A percentile compares a stretch with the other conserved stretches of the same genome.
Evolutionary conservation across 1,284 basidiomycete genomes (phyloP).

Genomic region (Rhodotorula mucilaginosa): DNA sequence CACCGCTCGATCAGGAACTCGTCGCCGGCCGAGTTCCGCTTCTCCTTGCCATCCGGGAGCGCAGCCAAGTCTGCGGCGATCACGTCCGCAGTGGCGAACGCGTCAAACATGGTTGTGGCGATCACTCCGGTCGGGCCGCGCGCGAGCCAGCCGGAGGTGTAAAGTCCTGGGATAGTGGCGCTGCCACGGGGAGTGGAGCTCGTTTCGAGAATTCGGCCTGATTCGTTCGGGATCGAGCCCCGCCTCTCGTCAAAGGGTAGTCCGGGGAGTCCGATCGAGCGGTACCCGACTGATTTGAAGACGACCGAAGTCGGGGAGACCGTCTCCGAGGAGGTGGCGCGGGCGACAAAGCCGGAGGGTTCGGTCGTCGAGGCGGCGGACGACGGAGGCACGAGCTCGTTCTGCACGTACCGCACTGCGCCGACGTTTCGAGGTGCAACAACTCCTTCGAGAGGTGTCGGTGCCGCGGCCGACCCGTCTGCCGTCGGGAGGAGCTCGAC

Average conservation of each 20-base stretch:
- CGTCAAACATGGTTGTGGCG: constrained; percentile 90
- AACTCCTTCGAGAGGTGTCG: not conserved
- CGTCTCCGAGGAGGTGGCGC: constrained; percentile 58
- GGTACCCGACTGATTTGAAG: constrained; percentile 84
- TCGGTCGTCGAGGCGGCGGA: constrained; percentile 8
- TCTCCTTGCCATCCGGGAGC: not conserved
- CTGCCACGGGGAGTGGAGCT: constrained; percentile 54
- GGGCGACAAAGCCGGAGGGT: constrained; percentile 18
- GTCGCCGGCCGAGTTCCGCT: not conserved
- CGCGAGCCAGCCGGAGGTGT: constrained; percentile 91
- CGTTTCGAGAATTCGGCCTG: constrained; percentile 50
- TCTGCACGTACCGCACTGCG: constrained; percentile 34
- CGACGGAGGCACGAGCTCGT: constrained; percentile 28
- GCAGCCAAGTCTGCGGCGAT: constrained; percentile 59
- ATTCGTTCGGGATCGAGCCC: constrained; percentile 54
- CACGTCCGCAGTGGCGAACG: constrained; percentile 72
- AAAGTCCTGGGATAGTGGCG: constrained; percentile 55
- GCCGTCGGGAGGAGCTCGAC: constrained; percentile 53
- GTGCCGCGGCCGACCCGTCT: constrained; percentile 6
- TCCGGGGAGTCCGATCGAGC: constrained; percentile 52
- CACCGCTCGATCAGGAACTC: constrained; percentile 14
- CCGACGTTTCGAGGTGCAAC: constrained; percentile 10
- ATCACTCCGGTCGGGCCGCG: constrained; percentile 89
- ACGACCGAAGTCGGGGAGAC: constrained; percentile 69
- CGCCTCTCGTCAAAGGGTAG: constrained; percentile 51